A percentile compares a stretch with the other conserved stretches of the same genome.
Conservation (phyloP, 1,284 basidiomycete species). For the Inonotus hispidus region DNA sequence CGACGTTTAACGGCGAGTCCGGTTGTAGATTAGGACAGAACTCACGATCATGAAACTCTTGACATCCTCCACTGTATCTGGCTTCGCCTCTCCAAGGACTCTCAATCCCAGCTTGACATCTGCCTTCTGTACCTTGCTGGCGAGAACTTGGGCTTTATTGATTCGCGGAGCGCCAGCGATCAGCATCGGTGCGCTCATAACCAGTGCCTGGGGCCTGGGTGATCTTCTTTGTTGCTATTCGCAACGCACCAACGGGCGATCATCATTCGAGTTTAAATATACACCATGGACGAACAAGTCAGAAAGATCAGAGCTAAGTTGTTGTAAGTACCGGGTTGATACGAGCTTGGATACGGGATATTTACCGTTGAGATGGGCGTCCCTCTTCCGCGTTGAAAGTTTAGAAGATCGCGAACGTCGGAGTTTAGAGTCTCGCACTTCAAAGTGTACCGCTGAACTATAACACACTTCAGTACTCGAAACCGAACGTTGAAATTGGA, state of each 20-base stretch:
- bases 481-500: no score
- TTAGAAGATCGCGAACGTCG: constrained; percentile 36
- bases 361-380: constrained; percentile 33
- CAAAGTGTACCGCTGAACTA: constrained; percentile 39
- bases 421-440: constrained; percentile 25
- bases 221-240: constrained; percentile 22
- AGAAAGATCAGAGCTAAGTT: no score
- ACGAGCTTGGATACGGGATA: not conserved
- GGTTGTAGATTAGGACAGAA: no score
- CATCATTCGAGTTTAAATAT: no score
- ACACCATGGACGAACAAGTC: no score
- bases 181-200: constrained; percentile 30
- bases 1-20: no score
- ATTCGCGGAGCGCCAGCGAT: constrained; percentile 29
- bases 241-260: no score
- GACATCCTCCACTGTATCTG: constrained; percentile 32
- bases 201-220: constrained; percentile 33
- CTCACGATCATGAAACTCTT: constrained; percentile 35
- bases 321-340: no score
- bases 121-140: constrained; percentile 30
- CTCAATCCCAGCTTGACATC: constrained; percentile 32
- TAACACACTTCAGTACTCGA: no score
- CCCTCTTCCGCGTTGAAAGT: constrained; percentile 33
- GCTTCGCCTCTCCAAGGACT: constrained; percentile 34
- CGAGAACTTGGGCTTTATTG: constrained; percentile 29